Conservation (phyloP, 2,329 filamentous ascomycete genomes). For the Myriosclerotinia duriaeana region DNA sequence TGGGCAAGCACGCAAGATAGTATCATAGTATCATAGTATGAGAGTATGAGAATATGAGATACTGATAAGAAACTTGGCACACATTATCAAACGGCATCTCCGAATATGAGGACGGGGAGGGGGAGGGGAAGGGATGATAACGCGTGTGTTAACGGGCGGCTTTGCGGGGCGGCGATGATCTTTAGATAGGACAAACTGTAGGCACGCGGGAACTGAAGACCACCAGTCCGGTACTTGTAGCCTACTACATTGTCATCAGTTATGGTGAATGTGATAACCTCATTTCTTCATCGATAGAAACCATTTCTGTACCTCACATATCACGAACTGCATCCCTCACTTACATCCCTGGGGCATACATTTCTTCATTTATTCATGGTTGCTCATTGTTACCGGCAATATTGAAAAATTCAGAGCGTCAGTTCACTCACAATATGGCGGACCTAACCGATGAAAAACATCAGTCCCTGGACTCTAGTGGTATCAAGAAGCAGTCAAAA, state of each 20-base stretch:
- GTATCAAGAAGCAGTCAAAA: conserved; percentile 27
- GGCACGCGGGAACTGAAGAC: not conserved
- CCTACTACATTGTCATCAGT: not conserved
- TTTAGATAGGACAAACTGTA: not conserved
- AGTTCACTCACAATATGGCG: conserved; percentile 2
- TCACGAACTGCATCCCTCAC: not conserved
- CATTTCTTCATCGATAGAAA: not conserved
- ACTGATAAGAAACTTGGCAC: conserved; percentile 4
- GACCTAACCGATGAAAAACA: conserved; percentile 3
- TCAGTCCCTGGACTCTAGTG: not conserved
- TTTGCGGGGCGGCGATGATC: not conserved
- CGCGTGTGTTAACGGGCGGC: not conserved
- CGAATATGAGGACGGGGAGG: not conserved
- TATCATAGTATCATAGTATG: too few relatives aligned
- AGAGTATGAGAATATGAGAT: too few relatives aligned
- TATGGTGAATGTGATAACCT: not conserved
- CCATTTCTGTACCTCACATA: not conserved
- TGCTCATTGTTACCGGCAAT: too few relatives aligned
- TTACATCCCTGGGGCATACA: not conserved
- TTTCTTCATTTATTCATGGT: not conserved
- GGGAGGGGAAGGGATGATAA: not conserved
- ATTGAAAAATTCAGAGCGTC: too few relatives aligned
- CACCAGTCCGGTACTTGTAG: conserved; percentile 2
- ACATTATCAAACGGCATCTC: not conserved
- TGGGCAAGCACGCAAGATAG: too few relatives aligned